Evolutionary conservation across 768 basidiomycete genomes (phyloP), one percentile per base, ranked within the genome.

Genomic region (Russula sp.): DNA sequence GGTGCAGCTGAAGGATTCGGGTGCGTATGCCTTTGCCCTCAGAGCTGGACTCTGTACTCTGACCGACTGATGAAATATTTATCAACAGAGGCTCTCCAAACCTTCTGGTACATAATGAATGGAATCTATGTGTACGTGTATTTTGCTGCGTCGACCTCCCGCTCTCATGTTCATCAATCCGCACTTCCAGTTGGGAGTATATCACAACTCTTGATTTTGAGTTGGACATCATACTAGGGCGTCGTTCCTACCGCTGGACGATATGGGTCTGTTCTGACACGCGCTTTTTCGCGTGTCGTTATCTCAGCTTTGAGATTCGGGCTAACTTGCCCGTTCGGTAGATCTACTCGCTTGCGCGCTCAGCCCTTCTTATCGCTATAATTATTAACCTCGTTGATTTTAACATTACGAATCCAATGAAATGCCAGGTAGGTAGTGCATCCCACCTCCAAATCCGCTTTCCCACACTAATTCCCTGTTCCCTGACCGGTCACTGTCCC

Each of bases 171-270:
- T 40, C n/a, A n/a, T 56, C 20, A 30, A 42, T 50, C 22, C 11
- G 10, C 26, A 11, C 36, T 50, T 50, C 34, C 22, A 59, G 58
- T 2, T 59, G 58, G 55, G 55, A 57, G 24, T 44, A 42, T 18
- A 2, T 57, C 3, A 57, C 40, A n/a, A 42, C 40, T 28, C 55
- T 57, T 13, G 18, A n/a, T 9, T 57, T 20, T 8, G 55, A 57
- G 26, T 44, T 18, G 16, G 18, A 50, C 20, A 20, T 58, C 22
- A 20, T 63, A 32, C n/a, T 28, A 24, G 30, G 40, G 13, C 62
- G 30, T 44, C 62, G 57, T 8, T 32, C 50, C 1, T 63, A 63
- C 44, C 42, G 51, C 16, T 59, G 62, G 62, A 34, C 62, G 16
- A 59, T 63, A 59, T 63, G 51, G 57, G 62, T 63, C 9, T 1